Percentiles rank a stretch among this genome's conserved stretches.
Evolutionary conservation across 2,329 filamentous ascomycete species (phyloP).

Genomic region (Aspergillus unguis): DNA sequence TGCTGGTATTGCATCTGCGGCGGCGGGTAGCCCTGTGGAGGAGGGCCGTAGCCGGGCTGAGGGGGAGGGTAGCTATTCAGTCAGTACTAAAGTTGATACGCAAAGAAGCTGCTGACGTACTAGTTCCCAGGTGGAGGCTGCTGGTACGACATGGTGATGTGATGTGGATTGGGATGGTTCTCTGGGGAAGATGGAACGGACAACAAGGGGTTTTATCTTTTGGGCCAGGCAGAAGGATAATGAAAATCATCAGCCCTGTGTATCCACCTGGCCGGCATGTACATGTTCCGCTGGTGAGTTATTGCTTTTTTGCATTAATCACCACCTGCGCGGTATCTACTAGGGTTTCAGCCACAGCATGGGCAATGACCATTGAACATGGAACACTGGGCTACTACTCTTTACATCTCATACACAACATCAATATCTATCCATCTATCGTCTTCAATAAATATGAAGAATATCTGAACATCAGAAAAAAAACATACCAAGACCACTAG

Average conservation of each 20-base stretch:
- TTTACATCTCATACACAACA: too few relatives aligned
- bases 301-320: too few relatives aligned
- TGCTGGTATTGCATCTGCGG: conserved; percentile 19
- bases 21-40: conserved; percentile 11
- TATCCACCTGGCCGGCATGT: not conserved
- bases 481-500: not conserved
- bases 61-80: conserved; percentile 14
- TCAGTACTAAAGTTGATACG: not conserved
- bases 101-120: not conserved
- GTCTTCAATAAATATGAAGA: too few relatives aligned
- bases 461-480: not conserved
- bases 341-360: too few relatives aligned
- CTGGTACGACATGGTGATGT: conserved; percentile 9
- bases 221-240: conserved; percentile 11
- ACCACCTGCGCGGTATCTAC: too few relatives aligned
- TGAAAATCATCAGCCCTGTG: conserved; percentile 19
- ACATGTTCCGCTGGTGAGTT: too few relatives aligned
- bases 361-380: too few relatives aligned
- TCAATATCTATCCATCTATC: too few relatives aligned
- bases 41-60: conserved; percentile 8
- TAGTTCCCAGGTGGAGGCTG: conserved; percentile 12
- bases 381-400: too few relatives aligned
- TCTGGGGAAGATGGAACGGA: not conserved
- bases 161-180: not conserved
- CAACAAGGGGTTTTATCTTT: not conserved